Percentiles rank a stretch among this genome's conserved stretches.
Evolutionary conservation across 441 rosid genomes (phyloP).

Genomic region (Viola pubescens): DNA sequence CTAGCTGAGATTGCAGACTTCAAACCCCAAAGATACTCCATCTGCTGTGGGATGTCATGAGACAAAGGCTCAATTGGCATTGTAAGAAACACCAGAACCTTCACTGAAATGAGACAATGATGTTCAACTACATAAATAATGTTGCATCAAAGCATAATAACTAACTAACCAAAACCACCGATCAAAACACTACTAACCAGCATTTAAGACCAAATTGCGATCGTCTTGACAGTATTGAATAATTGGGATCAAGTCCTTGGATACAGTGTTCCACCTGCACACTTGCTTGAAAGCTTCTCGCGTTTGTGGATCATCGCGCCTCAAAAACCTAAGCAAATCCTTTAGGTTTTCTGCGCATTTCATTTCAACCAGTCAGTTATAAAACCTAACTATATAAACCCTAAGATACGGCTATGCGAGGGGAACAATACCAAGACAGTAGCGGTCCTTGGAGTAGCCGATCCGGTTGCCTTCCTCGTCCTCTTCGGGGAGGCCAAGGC

Average conservation of each 20-base stretch:
- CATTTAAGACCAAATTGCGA: constrained; percentile 59
- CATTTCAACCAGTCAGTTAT: not conserved
- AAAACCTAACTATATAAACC: not conserved
- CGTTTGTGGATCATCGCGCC: constrained; percentile 84
- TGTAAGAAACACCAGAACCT: constrained; percentile 88
- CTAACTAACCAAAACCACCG: not conserved
- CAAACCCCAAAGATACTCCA: constrained; percentile 75
- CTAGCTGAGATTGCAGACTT: constrained; percentile 67
- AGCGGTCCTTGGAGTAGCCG: constrained; percentile 56
- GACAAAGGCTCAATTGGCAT: constrained; percentile 88
- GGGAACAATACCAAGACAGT: constrained; percentile 48
- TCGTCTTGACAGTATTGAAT: constrained; percentile 64
- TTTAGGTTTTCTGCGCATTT: constrained; percentile 54
- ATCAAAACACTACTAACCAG: constrained; percentile 36
- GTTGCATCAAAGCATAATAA: not conserved
- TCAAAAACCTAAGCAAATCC: constrained; percentile 76
- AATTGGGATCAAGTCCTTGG: constrained; percentile 88
- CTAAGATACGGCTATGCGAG: not conserved
- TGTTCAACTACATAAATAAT: not conserved
- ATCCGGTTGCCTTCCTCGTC: constrained; percentile 42
- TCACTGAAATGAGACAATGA: constrained; percentile 39
- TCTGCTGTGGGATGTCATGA: constrained; percentile 60
- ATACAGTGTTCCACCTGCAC: constrained; percentile 79
- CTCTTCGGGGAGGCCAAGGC: constrained; percentile 57
- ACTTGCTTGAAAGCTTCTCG: constrained; percentile 88